A percentile compares a stretch with the other conserved stretches of the same genome.
phyloP scores from a whole-genome alignment of 805 yeast species.

The Yamadazyma philogaea region DNA sequence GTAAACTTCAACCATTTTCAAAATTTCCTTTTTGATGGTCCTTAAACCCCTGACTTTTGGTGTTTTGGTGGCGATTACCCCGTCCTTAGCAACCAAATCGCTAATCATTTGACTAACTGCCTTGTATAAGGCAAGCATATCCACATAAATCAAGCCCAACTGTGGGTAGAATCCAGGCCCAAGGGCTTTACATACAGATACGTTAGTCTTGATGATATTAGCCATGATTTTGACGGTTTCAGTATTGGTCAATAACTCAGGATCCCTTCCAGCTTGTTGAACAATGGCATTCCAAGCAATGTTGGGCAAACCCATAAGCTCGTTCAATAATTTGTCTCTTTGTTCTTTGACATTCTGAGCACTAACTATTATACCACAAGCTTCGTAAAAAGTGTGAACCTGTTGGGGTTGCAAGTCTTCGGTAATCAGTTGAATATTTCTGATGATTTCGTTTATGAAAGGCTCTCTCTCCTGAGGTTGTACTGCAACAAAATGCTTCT shows the following conservation, averaged over 20 bases:
- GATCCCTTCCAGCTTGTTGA: conserved; percentile 79
- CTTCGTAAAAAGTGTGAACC: conserved; percentile 95
- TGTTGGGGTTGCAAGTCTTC: conserved; percentile 95
- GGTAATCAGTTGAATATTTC: conserved; percentile 78
- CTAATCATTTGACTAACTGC: conserved; percentile 88
- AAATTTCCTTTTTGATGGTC: conserved; percentile 91
- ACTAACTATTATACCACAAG: conserved; percentile 89
- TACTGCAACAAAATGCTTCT: conserved; percentile 86
- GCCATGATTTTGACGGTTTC: conserved; percentile 92
- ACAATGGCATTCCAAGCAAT: conserved; percentile 92
- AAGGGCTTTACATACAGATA: conserved; percentile 88
- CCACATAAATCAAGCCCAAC: conserved; percentile 79
- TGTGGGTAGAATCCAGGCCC: conserved; percentile 91
- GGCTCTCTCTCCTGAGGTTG: conserved; percentile 87
- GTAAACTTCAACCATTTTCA: conserved; percentile 85
- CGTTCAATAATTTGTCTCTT: conserved; percentile 68
- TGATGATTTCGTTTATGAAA: conserved; percentile 84
- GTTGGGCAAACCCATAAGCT: conserved; percentile 88
- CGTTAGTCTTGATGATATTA: conserved; percentile 91
- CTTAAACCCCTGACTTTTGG: conserved; percentile 94
- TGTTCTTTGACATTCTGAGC: conserved; percentile 73
- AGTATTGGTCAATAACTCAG: conserved; percentile 67
- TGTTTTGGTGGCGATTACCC: conserved; percentile 87
- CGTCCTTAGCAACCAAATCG: conserved; percentile 72
- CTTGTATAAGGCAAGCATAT: conserved; percentile 83